Base-by-base conservation (phyloP, 2,329 filamentous ascomycete species). In the Aspergillus sp. region DNA sequence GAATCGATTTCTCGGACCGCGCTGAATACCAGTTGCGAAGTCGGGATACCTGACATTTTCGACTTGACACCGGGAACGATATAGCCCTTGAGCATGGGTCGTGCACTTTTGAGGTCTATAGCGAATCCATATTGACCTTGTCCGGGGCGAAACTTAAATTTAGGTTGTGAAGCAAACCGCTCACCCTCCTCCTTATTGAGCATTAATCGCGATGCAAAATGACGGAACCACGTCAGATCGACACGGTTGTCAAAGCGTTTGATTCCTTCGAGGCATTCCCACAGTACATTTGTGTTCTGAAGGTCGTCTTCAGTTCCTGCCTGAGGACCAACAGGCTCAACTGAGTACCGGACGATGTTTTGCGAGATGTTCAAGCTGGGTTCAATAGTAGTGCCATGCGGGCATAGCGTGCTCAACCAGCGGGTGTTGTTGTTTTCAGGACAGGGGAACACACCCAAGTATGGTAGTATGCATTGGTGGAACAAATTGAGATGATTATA, bases 391-490 rank as follows among this genome's bases (percentile, higher is more conserved):
- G 44, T 43, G 26, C 52, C 52, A 19, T 48, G 53, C 27, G 48
- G 51, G 0, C 49, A 53, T 2, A 53, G 29, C 32, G 43, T 36
- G 27, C 50, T 50, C 39, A 48, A 38, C 50, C 52, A 54, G 36
- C 36, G 50, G 6, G n/a, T 39, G 3, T 19, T 8, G 9, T 39
- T 19, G 8, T 39, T 39, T 9, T 39, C 36, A 8, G 26, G 12
- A 8, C 12, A 7, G 8, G 53, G 54, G 39, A 50, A 55, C 4
- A 47, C 35, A 1, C 57, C 54, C 4, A 58, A 34, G 29, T 42
- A 44, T 3, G 54, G 57, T 5, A 59, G 43, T 28, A 58, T 36
- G 27, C 49, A 38, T n/a, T 53, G 42, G 19, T 49, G 38, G 41
- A 44, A 51, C 9, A 57, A 45, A 10, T 40, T 10, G 7, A 59